phyloP scores from a whole-genome alignment of 164 flowering plant species.

The Aristolochia californica region DNA sequence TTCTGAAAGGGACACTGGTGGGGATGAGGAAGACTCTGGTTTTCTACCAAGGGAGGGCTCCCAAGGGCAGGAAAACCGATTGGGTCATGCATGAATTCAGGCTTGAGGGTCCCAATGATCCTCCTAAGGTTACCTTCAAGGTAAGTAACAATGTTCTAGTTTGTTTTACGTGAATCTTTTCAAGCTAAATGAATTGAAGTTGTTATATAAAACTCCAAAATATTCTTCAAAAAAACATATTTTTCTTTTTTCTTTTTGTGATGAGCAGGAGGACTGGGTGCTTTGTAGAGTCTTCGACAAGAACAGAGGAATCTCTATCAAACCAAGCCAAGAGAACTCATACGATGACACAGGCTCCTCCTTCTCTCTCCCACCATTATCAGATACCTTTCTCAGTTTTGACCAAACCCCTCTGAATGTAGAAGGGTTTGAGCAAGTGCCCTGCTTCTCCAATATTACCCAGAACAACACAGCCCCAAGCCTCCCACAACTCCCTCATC shows the following conservation, averaged over 20 bases:
- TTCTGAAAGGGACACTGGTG: constrained; percentile 31
- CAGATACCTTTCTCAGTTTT: constrained; percentile 35
- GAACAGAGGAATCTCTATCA: constrained; percentile 27
- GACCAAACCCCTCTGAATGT: constrained; percentile 21
- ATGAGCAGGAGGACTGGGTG: constrained; percentile 78
- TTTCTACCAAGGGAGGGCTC: constrained; percentile 71
- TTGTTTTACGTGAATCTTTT: too few species aligned
- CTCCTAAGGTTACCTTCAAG: constrained; percentile 40
- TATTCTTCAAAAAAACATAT: too few species aligned
- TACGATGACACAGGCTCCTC: constrained; percentile 13
- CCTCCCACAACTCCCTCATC: constrained; percentile 10
- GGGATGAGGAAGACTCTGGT: constrained; percentile 87
- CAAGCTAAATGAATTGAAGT: too few species aligned
- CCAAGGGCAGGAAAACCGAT: constrained; percentile 55
- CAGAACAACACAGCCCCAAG: constrained; percentile 8
- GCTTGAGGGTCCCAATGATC: constrained; percentile 44
- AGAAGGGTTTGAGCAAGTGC: constrained; percentile 33
- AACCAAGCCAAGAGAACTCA: constrained; percentile 13
- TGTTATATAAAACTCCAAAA: too few species aligned
- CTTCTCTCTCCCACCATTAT: constrained; percentile 6
- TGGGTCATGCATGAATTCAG: constrained; percentile 94
- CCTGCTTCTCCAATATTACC: constrained; percentile 60
- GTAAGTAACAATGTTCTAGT: too few species aligned
- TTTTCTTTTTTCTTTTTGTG: too few species aligned
- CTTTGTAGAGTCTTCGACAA: constrained; percentile 71